phyloP scores from a whole-genome alignment of 1,139 yeast genomes.

The Citeromyces hawaiiensis region DNA sequence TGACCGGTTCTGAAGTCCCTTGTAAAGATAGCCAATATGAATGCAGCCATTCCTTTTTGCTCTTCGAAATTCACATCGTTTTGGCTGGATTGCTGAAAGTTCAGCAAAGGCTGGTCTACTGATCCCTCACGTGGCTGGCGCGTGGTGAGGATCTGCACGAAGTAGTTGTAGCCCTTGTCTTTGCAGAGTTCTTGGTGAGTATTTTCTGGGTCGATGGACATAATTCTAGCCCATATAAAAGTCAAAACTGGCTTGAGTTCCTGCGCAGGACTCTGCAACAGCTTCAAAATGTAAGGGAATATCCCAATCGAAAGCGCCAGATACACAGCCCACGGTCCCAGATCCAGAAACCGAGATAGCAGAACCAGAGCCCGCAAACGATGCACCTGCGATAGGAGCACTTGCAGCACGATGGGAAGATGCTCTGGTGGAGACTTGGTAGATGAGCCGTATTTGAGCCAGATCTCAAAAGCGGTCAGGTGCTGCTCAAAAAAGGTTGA shows the following conservation, averaged over 20 bases:
- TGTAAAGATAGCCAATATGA: constrained; percentile 73
- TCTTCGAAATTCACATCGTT: constrained; percentile 39
- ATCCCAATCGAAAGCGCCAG: constrained; percentile 88
- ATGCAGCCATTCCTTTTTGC: constrained; percentile 93
- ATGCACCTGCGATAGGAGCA: constrained; percentile 85
- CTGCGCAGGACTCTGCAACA: constrained; percentile 89
- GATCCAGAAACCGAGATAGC: constrained; percentile 72
- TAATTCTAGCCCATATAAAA: constrained; percentile 94
- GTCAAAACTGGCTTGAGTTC: constrained; percentile 90
- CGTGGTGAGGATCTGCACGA: constrained; percentile 54
- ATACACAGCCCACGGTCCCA: constrained; percentile 98
- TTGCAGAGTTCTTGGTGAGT: constrained; percentile 88
- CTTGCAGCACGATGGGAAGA: constrained; percentile 87
- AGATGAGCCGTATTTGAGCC: constrained; percentile 86
- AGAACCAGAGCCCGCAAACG: constrained; percentile 79
- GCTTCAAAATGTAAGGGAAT: constrained; percentile 84
- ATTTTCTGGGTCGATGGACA: constrained; percentile 86
- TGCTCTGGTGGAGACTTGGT: constrained; percentile 88
- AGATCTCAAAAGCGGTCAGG: constrained; percentile 87
- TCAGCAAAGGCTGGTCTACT: constrained; percentile 5
- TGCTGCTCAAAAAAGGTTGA: constrained; percentile 94
- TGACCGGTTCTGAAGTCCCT: constrained; percentile 75
- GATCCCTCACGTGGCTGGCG: constrained; percentile 13
- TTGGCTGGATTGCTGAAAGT: constrained; percentile 10
- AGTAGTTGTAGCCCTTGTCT: constrained; percentile 84